Percentiles rank a stretch among this genome's conserved stretches.
Conservation (phyloP, 2,329 filamentous ascomycete species). For the Penicillium brevicompactum region DNA sequence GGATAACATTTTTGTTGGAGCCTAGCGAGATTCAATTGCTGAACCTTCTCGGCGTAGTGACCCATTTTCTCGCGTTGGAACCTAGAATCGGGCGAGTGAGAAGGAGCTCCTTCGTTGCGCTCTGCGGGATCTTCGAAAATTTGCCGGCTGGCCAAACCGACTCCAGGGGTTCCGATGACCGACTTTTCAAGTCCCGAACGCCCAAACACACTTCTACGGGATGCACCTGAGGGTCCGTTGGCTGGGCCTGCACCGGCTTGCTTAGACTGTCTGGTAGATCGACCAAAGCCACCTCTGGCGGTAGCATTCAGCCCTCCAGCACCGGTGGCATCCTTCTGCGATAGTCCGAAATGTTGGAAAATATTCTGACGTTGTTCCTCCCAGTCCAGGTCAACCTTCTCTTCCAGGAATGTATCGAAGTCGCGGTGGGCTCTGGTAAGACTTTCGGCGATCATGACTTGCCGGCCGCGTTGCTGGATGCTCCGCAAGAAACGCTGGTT, state of each 20-base stretch:
- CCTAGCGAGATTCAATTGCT: slow-evolving; percentile 73
- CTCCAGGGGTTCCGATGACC: slow-evolving; percentile 78
- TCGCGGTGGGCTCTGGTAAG: slow-evolving; percentile 84
- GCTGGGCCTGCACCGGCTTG: slow-evolving; percentile 47
- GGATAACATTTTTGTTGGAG: slow-evolving; percentile 69
- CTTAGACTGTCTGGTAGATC: slow-evolving; percentile 40
- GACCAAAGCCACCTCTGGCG: slow-evolving; percentile 53
- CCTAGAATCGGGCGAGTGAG: slow-evolving; percentile 68
- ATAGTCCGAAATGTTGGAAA: slow-evolving; percentile 93
- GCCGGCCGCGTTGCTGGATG: slow-evolving; percentile 84
- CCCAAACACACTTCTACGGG: slow-evolving; percentile 62
- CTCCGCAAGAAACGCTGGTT: slow-evolving; percentile 76
- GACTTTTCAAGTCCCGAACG: slow-evolving; percentile 76
- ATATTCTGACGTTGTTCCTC: slow-evolving; percentile 89
- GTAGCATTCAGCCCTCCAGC: slow-evolving; percentile 46
- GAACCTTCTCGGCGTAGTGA: slow-evolving; percentile 77
- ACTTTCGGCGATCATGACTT: slow-evolving; percentile 90
- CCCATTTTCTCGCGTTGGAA: slow-evolving; percentile 81
- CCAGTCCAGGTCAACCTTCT: slow-evolving; percentile 95
- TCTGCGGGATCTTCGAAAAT: slow-evolving; percentile 71
- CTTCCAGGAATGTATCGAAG: slow-evolving; percentile 91
- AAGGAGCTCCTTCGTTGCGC: slow-evolving; percentile 54
- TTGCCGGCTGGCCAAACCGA: slow-evolving; percentile 58
- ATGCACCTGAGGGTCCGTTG: slow-evolving; percentile 41
- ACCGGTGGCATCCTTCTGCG: slow-evolving; percentile 48